phyloP scores from a whole-genome alignment of 2,329 filamentous ascomycete species.

The Daldinia eschscholtzii region DNA sequence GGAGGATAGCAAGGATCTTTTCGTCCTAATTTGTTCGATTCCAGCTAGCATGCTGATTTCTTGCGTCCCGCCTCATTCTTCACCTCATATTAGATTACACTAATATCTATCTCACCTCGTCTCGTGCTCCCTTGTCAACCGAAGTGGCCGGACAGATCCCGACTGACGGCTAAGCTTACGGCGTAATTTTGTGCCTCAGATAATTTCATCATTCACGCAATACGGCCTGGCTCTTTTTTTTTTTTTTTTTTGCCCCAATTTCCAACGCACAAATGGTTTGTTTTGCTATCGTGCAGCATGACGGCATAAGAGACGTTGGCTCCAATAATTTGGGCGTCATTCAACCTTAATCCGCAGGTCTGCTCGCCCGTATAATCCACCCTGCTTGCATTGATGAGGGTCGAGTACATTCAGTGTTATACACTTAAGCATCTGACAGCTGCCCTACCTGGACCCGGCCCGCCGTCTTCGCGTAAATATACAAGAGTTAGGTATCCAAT shows the following conservation, averaged over 20 bases:
- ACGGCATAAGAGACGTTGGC: constrained; percentile 29
- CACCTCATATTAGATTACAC: constrained; percentile 20
- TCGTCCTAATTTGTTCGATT: constrained; percentile 29
- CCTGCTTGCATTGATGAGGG: constrained; percentile 13
- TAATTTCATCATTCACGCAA: constrained; percentile 30
- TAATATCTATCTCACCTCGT: constrained; percentile 29
- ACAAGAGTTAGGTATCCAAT: constrained; percentile 22
- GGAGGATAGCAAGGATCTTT: constrained; percentile 36
- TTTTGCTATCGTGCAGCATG: constrained; percentile 42
- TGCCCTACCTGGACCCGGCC: constrained; percentile 24
- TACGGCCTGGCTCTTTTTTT: constrained; percentile 21
- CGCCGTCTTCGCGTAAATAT: constrained; percentile 29
- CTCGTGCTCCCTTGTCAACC: constrained; percentile 33
- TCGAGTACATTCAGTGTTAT: constrained; percentile 8
- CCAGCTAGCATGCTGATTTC: constrained; percentile 22
- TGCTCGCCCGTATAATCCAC: constrained; percentile 19
- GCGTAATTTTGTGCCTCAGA: constrained; percentile 37
- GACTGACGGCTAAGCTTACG: constrained; percentile 42
- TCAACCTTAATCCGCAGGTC: constrained; percentile 8
- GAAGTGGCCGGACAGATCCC: constrained; percentile 36
- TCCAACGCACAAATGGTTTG: constrained; percentile 41
- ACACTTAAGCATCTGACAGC: constrained; percentile 22
- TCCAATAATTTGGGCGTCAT: constrained; percentile 9
- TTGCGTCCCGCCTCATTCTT: constrained; percentile 26
- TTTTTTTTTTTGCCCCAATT: constrained; percentile 36